Conservation (phyloP, 495 filamentous ascomycete species). For the Lepidopterella palustris region DNA sequence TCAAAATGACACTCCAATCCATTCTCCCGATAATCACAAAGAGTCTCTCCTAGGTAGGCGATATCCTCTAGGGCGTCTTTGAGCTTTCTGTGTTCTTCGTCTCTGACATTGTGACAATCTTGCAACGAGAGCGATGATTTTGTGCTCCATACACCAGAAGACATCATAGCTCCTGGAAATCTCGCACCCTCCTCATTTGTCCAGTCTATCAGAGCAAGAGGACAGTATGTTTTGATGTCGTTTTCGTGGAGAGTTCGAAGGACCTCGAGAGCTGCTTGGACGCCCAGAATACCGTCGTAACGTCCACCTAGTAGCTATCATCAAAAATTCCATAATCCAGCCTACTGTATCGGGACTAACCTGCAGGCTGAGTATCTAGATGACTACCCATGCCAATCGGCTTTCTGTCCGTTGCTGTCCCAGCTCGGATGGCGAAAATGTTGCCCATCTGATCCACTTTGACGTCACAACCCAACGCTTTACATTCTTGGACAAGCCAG, state of each 20-base stretch:
- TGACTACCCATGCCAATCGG: slow-evolving; percentile 46
- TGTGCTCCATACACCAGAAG: slow-evolving; percentile 28
- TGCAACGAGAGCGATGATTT: slow-evolving; percentile 15
- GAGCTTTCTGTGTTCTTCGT: slow-evolving; percentile 20
- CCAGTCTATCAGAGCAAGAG: slow-evolving; percentile 27
- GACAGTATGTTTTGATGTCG: slow-evolving; percentile 17
- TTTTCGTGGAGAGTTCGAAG: slow-evolving; percentile 24
- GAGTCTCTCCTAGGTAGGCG: slow-evolving; percentile 19
- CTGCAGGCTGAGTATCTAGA: slow-evolving; percentile 38
- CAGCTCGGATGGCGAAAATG: slow-evolving; percentile 24
- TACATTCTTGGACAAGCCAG: slow-evolving; percentile 24
- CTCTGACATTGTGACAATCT: slow-evolving; percentile 11
- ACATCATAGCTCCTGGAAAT: slow-evolving; percentile 27
- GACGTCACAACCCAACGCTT: slow-evolving; percentile 19
- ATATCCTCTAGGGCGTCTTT: slow-evolving; percentile 17
- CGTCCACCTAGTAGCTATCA: slow-evolving; percentile 22
- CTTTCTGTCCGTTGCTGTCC: slow-evolving; percentile 14
- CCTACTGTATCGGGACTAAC: neutral
- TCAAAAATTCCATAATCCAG: neutral
- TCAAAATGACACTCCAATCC: slow-evolving; percentile 27
- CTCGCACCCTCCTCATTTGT: slow-evolving; percentile 32
- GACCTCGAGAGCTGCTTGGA: slow-evolving; percentile 27
- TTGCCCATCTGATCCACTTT: slow-evolving; percentile 31
- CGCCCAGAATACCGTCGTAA: slow-evolving; percentile 31
- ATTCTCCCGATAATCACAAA: slow-evolving; percentile 22